phyloP scores from a whole-genome alignment of 1,139 yeast genomes.

The Hansenula lynferdii region DNA sequence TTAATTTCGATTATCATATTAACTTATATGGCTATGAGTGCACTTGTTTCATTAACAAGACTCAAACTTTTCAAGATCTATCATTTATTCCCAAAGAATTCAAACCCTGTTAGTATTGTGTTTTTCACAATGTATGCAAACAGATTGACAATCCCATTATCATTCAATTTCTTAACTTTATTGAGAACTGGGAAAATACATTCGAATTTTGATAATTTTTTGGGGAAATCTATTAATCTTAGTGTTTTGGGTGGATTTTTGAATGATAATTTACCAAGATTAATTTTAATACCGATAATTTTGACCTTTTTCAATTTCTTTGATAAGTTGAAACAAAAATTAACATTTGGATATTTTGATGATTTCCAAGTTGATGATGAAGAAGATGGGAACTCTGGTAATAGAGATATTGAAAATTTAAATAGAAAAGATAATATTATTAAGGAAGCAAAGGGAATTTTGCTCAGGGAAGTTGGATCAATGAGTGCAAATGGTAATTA shows the following conservation, averaged over 20 bases:
- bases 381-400: slow-evolving; percentile 25
- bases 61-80: slow-evolving; percentile 72
- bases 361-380: slow-evolving; percentile 47
- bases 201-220: slow-evolving; percentile 43
- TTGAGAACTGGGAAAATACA: slow-evolving; percentile 38
- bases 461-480: slow-evolving; percentile 19
- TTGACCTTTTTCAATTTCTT: slow-evolving; percentile 66
- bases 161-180: slow-evolving; percentile 72
- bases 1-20: slow-evolving; percentile 38
- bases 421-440: slow-evolving; percentile 15
- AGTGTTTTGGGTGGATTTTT: slow-evolving; percentile 70
- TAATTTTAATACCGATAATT: slow-evolving; percentile 61
- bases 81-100: slow-evolving; percentile 62
- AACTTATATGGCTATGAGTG: slow-evolving; percentile 62
- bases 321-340: slow-evolving; percentile 50
- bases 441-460: slow-evolving; percentile 21
- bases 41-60: slow-evolving; percentile 62
- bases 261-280: slow-evolving; percentile 71
- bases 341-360: slow-evolving; percentile 37
- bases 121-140: slow-evolving; percentile 81
- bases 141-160: slow-evolving; percentile 75
- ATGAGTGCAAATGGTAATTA: not conserved
- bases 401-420: slow-evolving; percentile 15
- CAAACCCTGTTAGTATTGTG: slow-evolving; percentile 71
- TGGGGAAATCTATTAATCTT: slow-evolving; percentile 70